A percentile compares a stretch with the other conserved stretches of the same genome.
Conservation (phyloP, 768 basidiomycete species). For the Erythrobasidium yunnanense region DNA sequence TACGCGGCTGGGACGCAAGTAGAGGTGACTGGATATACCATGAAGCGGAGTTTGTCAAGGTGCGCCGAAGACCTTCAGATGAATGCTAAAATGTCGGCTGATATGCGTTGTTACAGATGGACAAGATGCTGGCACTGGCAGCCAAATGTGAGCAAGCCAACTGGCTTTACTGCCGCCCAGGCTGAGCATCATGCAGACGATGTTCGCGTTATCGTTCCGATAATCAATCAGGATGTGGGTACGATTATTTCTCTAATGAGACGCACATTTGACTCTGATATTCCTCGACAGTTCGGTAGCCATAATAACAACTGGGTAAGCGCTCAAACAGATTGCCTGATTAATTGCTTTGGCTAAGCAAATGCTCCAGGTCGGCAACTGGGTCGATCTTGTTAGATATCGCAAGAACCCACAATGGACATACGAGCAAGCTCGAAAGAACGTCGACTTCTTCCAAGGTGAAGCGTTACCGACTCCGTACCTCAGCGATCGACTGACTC, state of each 20-base stretch:
- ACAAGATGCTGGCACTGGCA: constrained; percentile 7
- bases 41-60: background rate
- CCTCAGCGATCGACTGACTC: background rate
- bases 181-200: constrained; percentile 13
- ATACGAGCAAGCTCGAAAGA: constrained; percentile 3
- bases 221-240: constrained; percentile 17
- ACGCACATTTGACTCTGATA: background rate
- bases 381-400: constrained; percentile 16
- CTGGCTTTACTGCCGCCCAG: background rate
- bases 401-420: constrained; percentile 19
- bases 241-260: background rate
- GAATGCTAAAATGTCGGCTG: background rate
- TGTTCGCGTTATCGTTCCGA: constrained; percentile 17
- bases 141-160: constrained; percentile 8
- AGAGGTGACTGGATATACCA: constrained; percentile 24
- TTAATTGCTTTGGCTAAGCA: too few relatives aligned
- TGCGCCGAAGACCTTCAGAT: background rate
- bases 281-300: constrained; percentile 17
- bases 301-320: constrained; percentile 19
- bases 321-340: background rate
- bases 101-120: background rate
- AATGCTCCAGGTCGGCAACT: constrained; percentile 2
- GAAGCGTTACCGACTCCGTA: background rate
- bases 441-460: constrained; percentile 22
- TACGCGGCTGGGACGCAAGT: constrained; percentile 13